Conservation (phyloP, 2,329 filamentous ascomycete genomes). For the Diplodia sapinea region DNA sequence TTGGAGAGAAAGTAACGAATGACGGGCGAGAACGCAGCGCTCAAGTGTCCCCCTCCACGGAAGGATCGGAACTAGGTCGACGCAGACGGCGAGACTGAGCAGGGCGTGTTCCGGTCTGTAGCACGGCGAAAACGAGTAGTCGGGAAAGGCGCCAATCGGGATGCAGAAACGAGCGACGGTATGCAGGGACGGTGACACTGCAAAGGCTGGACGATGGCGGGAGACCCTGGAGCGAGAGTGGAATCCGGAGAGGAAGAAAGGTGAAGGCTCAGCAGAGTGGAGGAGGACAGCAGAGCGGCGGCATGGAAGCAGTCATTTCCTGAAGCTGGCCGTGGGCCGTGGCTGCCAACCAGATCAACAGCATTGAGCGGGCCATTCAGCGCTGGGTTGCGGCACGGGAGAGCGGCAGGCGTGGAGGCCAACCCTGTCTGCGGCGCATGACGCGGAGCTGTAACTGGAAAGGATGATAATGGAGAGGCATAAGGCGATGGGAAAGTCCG, state of each 20-base stretch:
- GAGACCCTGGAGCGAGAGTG: conserved; percentile 3
- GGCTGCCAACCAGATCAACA: neutral
- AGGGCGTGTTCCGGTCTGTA: conserved; percentile 9
- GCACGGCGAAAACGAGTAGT: conserved; percentile 7
- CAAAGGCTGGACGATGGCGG: conserved; percentile 5
- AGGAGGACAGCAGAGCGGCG: neutral
- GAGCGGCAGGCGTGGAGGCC: conserved; percentile 6
- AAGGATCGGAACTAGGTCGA: neutral
- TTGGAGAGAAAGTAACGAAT: conserved; percentile 6
- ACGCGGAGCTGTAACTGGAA: conserved; percentile 2
- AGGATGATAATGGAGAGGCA: neutral
- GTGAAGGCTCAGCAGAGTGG: neutral
- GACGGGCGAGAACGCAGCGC: neutral
- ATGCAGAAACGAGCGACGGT: conserved; percentile 22
- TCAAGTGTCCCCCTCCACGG: neutral
- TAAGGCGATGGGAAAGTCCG: neutral
- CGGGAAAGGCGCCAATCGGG: neutral
- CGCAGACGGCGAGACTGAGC: neutral
- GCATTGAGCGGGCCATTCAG: neutral
- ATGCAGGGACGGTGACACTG: conserved; percentile 24
- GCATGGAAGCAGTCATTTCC: neutral
- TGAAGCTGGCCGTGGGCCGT: conserved; percentile 10
- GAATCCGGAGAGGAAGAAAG: conserved; percentile 3
- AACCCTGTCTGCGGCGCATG: conserved; percentile 21
- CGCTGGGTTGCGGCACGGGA: neutral